Conservation (phyloP, 768 basidiomycete species). For the Scleroderma citrinum region DNA sequence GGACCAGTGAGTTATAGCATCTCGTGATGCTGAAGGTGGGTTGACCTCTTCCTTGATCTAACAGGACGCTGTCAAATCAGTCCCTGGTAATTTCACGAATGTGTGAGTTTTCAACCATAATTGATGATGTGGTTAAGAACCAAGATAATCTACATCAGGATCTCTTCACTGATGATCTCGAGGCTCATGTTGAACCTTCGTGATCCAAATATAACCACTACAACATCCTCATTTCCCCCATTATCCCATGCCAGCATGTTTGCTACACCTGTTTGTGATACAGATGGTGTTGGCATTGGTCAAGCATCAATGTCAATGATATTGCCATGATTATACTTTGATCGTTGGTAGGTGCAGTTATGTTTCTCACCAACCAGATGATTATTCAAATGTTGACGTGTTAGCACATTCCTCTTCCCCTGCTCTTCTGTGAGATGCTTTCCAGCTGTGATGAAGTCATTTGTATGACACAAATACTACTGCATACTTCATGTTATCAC, state of each 20-base stretch:
- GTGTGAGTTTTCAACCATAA: neutral
- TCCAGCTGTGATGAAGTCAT: no score
- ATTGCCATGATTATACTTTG: neutral
- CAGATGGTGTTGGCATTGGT: neutral
- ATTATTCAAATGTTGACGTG: no score
- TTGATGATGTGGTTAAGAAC: neutral
- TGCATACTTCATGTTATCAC: no score
- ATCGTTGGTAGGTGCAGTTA: no score
- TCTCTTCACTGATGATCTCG: constrained; percentile 1
- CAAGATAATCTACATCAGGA: neutral
- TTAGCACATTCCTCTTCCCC: no score
- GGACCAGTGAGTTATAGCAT: constrained; percentile 4
- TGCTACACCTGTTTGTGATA: neutral
- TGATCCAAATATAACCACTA: neutral
- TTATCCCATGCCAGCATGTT: neutral
- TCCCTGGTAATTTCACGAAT: neutral
- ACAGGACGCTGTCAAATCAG: neutral
- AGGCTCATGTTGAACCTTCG: constrained; percentile 5
- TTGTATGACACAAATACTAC: no score
- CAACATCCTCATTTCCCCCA: neutral
- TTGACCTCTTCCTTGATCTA: neutral
- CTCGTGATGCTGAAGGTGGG: no score
- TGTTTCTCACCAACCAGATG: no score
- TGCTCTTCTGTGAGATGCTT: no score
- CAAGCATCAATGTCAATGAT: neutral